phyloP scores from a whole-genome alignment of 768 basidiomycete genomes.

The Paxillus involutus region DNA sequence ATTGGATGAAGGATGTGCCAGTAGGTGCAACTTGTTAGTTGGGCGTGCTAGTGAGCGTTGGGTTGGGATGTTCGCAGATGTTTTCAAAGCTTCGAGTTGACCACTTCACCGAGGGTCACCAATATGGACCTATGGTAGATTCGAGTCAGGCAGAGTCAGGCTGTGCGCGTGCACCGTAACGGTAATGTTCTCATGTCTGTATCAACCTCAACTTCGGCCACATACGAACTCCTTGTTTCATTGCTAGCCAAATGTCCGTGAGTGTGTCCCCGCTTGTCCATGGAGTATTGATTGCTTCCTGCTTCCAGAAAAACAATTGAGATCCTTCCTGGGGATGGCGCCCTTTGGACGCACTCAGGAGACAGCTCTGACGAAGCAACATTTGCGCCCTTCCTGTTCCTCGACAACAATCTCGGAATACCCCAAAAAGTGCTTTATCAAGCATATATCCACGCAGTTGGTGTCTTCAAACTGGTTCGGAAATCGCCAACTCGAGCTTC shows the following conservation, averaged over 20 bases:
- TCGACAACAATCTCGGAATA: conserved; percentile 62
- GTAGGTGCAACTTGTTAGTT: neutral
- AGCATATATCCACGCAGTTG: conserved; percentile 48
- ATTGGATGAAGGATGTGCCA: too few relatives aligned
- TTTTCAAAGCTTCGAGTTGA: too few relatives aligned
- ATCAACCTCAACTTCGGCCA: conserved; percentile 1
- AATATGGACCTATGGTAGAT: too few relatives aligned
- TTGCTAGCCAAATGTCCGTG: conserved; percentile 26
- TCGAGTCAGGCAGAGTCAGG: too few relatives aligned
- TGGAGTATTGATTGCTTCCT: neutral
- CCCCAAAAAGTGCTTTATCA: conserved; percentile 56
- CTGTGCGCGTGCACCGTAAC: conserved; percentile 1
- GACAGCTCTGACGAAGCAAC: conserved; percentile 16
- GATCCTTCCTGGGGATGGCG: conserved; percentile 57
- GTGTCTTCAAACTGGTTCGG: conserved; percentile 33
- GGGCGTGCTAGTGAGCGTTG: too few relatives aligned
- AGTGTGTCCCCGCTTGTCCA: conserved; percentile 9
- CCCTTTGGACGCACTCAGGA: conserved; percentile 40
- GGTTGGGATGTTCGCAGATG: too few relatives aligned
- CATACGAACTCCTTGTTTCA: conserved; percentile 22
- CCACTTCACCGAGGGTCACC: too few relatives aligned
- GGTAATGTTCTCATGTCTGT: neutral
- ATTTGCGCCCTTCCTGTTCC: conserved; percentile 51
- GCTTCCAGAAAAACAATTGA: conserved; percentile 46
- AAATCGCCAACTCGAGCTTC: neutral